Evolutionary conservation across 139 green algal species (phyloP).

Genomic region (Coelastrella sp.): DNA sequence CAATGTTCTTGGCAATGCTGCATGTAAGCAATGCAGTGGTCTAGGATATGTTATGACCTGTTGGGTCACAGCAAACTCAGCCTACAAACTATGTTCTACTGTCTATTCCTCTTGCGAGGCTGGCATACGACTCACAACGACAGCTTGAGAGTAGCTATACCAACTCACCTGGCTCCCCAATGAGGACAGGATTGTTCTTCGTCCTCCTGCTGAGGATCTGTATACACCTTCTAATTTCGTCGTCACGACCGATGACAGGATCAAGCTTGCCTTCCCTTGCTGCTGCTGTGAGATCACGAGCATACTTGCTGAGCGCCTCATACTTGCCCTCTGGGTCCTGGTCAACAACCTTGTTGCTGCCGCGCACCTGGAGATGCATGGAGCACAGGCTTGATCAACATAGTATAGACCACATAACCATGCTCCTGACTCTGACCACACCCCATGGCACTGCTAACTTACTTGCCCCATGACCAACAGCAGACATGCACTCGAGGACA

Average conservation of each 20-base stretch:
- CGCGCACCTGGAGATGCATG: conserved; percentile 84
- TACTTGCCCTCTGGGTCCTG: conserved; percentile 98
- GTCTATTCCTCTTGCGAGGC: too few relatives aligned
- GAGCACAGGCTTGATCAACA: conserved; percentile 42
- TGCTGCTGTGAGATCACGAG: conserved; percentile 90
- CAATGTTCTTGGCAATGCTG: too few relatives aligned
- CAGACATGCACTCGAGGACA: neutral
- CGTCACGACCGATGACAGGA: conserved; percentile 89
- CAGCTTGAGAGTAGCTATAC: too few relatives aligned
- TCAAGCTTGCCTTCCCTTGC: conserved; percentile 87
- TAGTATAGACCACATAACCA: too few relatives aligned
- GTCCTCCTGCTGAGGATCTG: conserved; percentile 94
- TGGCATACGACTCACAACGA: too few relatives aligned
- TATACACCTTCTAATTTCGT: conserved; percentile 82
- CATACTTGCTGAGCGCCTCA: conserved; percentile 95
- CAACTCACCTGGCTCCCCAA: conserved; percentile 88
- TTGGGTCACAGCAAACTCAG: too few relatives aligned
- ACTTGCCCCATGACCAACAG: neutral
- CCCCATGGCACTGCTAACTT: neutral
- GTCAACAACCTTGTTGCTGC: conserved; percentile 82
- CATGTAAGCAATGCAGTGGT: too few relatives aligned
- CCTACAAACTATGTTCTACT: too few relatives aligned
- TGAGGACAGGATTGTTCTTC: conserved; percentile 99
- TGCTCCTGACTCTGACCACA: neutral
- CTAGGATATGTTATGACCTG: too few relatives aligned